Percentiles rank a stretch among this genome's conserved stretches.
phyloP scores from a whole-genome alignment of 352 stramenopile species.

The Pythium vanterpoolii region DNA sequence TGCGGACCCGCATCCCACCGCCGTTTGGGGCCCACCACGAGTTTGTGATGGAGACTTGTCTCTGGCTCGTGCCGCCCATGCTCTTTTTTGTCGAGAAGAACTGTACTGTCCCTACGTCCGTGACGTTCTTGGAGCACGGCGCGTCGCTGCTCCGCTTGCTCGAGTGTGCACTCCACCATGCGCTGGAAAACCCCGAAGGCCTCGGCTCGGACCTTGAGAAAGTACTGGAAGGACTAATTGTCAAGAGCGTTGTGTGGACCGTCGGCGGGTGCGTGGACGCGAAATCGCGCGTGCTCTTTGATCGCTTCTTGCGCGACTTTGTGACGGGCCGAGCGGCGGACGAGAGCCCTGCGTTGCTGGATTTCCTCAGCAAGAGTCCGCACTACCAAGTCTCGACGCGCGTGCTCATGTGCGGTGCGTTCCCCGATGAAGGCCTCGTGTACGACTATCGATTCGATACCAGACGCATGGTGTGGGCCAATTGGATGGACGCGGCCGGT shows the following conservation, averaged over 20 bases:
- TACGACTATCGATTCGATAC: conserved; percentile 92
- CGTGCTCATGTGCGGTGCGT: conserved; percentile 28
- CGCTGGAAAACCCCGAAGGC: conserved; percentile 39
- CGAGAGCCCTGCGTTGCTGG: conserved; percentile 41
- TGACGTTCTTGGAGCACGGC: conserved; percentile 90
- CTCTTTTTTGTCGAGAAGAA: conserved; percentile 92
- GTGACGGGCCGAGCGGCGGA: conserved; percentile 40
- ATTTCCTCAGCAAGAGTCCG: conserved; percentile 88
- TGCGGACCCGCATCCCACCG: conserved; percentile 49
- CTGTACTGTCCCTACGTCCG: conserved; percentile 76
- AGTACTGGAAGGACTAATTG: conserved; percentile 83
- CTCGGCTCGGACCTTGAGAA: conserved; percentile 64
- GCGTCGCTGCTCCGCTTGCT: conserved; percentile 81
- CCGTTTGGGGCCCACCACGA: conserved; percentile 33
- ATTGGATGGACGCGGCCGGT: conserved; percentile 61
- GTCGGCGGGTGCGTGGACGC: conserved; percentile 91
- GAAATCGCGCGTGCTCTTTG: conserved; percentile 78
- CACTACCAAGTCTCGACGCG: conserved; percentile 49
- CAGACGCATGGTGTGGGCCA: conserved; percentile 78
- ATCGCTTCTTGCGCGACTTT: conserved; percentile 80
- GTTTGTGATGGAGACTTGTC: conserved; percentile 77
- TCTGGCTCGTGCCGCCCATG: conserved; percentile 88
- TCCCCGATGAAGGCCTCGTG: conserved; percentile 71
- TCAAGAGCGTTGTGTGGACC: conserved; percentile 89
- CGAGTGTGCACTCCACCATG: conserved; percentile 58